Conservation (phyloP, 163 green algal species). For the Chloroidium sp. region DNA sequence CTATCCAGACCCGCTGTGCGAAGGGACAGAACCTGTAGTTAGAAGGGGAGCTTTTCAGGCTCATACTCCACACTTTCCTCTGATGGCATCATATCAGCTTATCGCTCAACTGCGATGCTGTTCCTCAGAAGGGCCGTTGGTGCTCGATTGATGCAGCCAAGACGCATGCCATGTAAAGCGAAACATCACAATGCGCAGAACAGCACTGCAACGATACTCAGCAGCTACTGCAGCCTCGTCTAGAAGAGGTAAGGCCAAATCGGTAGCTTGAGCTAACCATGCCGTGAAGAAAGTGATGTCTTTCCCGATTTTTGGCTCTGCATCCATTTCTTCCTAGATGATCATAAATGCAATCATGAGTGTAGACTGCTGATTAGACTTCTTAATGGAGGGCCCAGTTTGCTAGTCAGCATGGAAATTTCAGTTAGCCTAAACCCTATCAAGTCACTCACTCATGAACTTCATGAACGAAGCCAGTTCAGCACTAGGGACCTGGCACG, state of each 20-base stretch:
- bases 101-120: background rate
- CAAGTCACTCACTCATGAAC: too few species aligned
- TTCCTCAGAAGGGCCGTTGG: background rate
- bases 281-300: constrained; percentile 1
- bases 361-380: too few species aligned
- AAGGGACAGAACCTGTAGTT: constrained; percentile 32
- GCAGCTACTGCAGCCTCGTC: background rate
- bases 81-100: background rate
- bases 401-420: too few species aligned
- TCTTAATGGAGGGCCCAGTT: too few species aligned
- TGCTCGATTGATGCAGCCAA: background rate
- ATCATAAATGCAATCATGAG: background rate
- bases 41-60: background rate
- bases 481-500: too few species aligned
- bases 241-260: background rate
- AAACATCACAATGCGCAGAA: background rate
- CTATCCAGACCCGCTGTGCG: constrained; percentile 25
- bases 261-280: background rate
- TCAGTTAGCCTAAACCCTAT: too few species aligned
- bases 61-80: background rate
- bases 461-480: too few species aligned
- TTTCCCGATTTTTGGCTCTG: background rate
- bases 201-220: background rate
- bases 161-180: background rate
- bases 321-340: background rate